Base-by-base conservation (phyloP, 1,139 yeast species). In the Arxiozyma heterogenica region DNA sequence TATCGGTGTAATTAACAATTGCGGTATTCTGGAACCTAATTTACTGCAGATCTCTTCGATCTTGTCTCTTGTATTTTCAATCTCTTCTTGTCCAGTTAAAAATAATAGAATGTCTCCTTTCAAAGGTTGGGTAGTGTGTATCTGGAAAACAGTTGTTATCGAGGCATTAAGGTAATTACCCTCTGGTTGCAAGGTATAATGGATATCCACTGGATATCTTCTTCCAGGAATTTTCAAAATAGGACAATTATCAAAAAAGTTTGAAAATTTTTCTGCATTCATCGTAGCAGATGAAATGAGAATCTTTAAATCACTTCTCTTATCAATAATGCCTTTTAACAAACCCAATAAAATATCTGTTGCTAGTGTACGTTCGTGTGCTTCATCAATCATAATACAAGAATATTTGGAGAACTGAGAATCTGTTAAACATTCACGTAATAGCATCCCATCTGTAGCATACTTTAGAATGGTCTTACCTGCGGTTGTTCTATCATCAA, bases 281-380 rank as follows among this genome's bases (percentile, higher is more conserved):
- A 93, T 85, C 0, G 98, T 93, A 0, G 98, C 98, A 5, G 97
- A 90, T 0, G 98, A 90, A 49, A 93, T 84, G 20, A 93, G 72
- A 5, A 93, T 65, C 61, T 82, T 82, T 55, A 94, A 72, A 58
- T 87, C 94, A 0, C 82, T 79, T 50, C 97, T 73, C 44, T 76
- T 75, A 18, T 74, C 71, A 38, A 67, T 47, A 5, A 91, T 79
- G 56, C 86, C 93, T 63, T 90, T 90, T 39, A 93, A 72, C 42
- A 93, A 74, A 4, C 96, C 95, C 51, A 93, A 73, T 21, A 91
- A 67, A n/a, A 93, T 82, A 69, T 93, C 98, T 0, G 98, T 91
- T n/a, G 88, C 84, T 30, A 91, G 72, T 0, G 98, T 91, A 55
- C 98, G 78, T 68, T 93, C 98, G 66, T 93, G 98, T 0, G 98